Percentiles rank a stretch among this genome's conserved stretches.
Evolutionary conservation across 371 early-diverging fungal genomes (phyloP).

Genomic region (Saksenaea oblongispora): DNA sequence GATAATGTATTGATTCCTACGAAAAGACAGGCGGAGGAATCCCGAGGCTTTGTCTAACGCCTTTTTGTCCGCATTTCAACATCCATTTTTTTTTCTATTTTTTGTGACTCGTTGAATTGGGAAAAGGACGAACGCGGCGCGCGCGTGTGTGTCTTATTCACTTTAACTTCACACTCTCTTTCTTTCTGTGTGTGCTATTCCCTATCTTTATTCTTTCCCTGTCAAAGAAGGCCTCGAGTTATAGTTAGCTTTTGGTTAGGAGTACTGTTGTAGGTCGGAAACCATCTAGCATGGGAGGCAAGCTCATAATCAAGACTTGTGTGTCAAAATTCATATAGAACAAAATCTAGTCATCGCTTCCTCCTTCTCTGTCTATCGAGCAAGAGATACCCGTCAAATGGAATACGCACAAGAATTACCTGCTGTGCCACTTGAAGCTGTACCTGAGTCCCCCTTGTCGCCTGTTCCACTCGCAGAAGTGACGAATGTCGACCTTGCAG

Average conservation of each 20-base stretch:
- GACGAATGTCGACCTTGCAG: background rate
- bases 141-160: background rate
- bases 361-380: background rate
- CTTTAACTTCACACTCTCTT: background rate
- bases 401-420: background rate
- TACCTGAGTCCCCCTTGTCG: background rate
- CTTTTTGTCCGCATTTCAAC: background rate
- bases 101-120: constrained; percentile 2
- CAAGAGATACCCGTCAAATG: background rate
- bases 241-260: background rate
- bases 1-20: background rate
- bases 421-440: background rate
- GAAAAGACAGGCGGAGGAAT: background rate
- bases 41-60: background rate
- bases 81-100: background rate
- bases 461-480: background rate
- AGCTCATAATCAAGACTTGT: background rate
- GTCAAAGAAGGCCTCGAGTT: background rate
- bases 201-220: background rate
- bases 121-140: constrained; percentile 4
- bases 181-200: background rate
- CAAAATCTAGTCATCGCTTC: background rate
- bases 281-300: background rate
- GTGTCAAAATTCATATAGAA: background rate
- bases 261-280: background rate